Conservation (phyloP, 805 yeast genomes). For the Starmera dryadoides region DNA sequence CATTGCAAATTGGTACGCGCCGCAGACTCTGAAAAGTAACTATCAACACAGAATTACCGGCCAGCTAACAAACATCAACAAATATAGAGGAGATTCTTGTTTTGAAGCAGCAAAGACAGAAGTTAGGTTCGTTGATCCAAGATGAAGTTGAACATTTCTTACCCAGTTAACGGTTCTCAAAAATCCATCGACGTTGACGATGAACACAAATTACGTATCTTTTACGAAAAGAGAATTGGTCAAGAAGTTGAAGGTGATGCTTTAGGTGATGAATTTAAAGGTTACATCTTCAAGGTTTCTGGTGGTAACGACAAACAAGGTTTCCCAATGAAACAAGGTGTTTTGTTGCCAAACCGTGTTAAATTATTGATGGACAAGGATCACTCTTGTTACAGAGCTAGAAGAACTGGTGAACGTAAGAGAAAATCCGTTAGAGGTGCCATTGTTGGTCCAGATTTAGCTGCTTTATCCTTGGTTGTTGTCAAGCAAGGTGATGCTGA, state of each 20-base stretch:
- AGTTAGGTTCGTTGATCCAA: background rate
- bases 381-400: slow-evolving; percentile 98
- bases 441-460: slow-evolving; percentile 94
- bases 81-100: background rate
- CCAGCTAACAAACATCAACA: no score
- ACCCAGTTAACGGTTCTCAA: slow-evolving; percentile 99
- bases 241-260: slow-evolving; percentile 99
- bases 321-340: slow-evolving; percentile 99
- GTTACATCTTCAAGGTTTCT: slow-evolving; percentile 96
- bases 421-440: slow-evolving; percentile 99
- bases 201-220: slow-evolving; percentile 96
- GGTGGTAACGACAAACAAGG: slow-evolving; percentile 99
- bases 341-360: slow-evolving; percentile 99
- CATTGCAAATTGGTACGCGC: background rate
- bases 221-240: slow-evolving; percentile 99
- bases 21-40: background rate
- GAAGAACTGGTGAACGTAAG: slow-evolving; percentile 99
- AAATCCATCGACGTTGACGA: slow-evolving; percentile 97
- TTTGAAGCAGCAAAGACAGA: background rate
- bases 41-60: background rate
- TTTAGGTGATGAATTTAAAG: slow-evolving; percentile 97
- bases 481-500: slow-evolving; percentile 97
- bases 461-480: slow-evolving; percentile 88
- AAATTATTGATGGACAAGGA: slow-evolving; percentile 90
- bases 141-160: slow-evolving; percentile 90